A percentile compares a stretch with the other conserved stretches of the same genome.
These are phyloP conservation scores for Urostyla sp. DNA, from an alignment of 73 alveolate genomes.

Conservation along the genomic window DNA sequence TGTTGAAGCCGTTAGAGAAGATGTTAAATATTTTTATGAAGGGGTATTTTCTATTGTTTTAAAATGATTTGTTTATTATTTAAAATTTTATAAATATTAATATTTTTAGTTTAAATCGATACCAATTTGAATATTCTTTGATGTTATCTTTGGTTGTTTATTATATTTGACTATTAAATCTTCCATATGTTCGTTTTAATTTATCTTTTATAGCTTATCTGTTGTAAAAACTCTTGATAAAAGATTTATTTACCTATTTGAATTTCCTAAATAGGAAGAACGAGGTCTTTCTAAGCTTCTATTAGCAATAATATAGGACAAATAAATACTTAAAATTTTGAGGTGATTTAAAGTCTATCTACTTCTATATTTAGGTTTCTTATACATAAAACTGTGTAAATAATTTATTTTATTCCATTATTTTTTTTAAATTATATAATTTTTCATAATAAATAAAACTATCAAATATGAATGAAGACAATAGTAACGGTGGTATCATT, in stretches of 20 bases:
- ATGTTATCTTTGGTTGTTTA: slow-evolving; percentile 24
- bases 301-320: too few species aligned
- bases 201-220: slow-evolving; percentile 16
- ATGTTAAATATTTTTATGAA: background rate
- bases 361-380: too few species aligned
- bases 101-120: slow-evolving; percentile 18
- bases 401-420: too few species aligned
- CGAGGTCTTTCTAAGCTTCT: too few species aligned
- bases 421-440: too few species aligned
- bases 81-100: background rate
- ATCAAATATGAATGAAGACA: too few species aligned
- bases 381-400: too few species aligned
- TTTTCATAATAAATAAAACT: too few species aligned
- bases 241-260: slow-evolving; percentile 3
- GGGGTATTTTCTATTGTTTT: background rate
- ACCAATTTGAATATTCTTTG: background rate
- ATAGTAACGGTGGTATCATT: too few species aligned
- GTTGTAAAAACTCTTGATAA: slow-evolving; percentile 27
- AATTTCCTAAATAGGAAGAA: slow-evolving; percentile 36
- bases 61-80: background rate
- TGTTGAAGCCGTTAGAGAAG: background rate
- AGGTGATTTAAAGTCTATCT: too few species aligned
- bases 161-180: slow-evolving; percentile 18
- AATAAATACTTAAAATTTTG: too few species aligned
- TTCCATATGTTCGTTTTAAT: slow-evolving; percentile 10